A percentile compares a stretch with the other conserved stretches of the same genome.
phyloP scores from a whole-genome alignment of 345 rosid genomes.

The Zanthoxylum bungeanum region DNA sequence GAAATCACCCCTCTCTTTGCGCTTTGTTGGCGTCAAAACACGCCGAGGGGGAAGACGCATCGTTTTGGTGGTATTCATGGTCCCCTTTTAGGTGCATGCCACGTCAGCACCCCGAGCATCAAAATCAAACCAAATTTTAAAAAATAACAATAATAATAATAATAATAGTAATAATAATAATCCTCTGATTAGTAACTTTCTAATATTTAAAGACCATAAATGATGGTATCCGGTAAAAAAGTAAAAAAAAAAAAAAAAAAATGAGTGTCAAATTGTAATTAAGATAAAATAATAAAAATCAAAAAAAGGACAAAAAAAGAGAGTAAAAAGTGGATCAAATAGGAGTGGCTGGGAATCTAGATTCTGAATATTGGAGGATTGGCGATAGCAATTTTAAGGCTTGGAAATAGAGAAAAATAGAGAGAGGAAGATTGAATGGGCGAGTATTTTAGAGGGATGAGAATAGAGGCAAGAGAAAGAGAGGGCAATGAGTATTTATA shows the following conservation, averaged over 20 bases:
- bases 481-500: conserved; percentile 38
- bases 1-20: conserved; percentile 52
- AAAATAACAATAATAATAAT: conserved; percentile 1
- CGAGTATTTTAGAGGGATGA: not conserved
- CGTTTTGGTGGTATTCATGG: no score
- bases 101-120: conserved; percentile 40
- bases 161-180: no score
- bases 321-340: not conserved
- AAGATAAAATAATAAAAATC: not conserved
- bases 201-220: not conserved
- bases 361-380: not conserved
- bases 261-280: not conserved
- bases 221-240: no score
- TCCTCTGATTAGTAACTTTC: no score
- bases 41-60: conserved; percentile 92
- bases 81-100: no score
- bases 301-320: not conserved
- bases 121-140: not conserved
- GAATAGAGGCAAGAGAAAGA: not conserved
- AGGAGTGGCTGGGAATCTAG: not conserved
- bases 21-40: conserved; percentile 57
- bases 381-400: not conserved
- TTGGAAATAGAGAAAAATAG: not conserved
- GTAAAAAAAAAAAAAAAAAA: conserved; percentile 11
- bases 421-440: not conserved